A percentile compares a stretch with the other conserved stretches of the same genome.
phyloP scores from a whole-genome alignment of 2,329 filamentous ascomycete species.

The Escovopsis weberi region DNA sequence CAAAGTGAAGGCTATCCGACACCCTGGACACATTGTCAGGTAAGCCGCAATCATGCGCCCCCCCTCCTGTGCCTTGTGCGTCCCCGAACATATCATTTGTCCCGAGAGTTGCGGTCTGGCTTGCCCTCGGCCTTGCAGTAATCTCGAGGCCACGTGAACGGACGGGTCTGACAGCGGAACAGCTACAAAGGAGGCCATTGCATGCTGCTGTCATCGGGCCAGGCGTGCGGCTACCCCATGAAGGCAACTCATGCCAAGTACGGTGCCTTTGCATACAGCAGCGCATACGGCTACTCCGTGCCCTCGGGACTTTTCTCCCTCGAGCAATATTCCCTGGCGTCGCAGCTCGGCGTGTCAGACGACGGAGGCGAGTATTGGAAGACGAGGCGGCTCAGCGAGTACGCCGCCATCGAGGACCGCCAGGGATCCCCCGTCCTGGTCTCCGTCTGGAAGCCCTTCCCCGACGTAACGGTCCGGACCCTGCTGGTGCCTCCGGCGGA shows the following conservation, averaged over 20 bases:
- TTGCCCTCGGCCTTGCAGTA: too few relatives aligned
- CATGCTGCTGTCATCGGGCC: slow-evolving; percentile 39
- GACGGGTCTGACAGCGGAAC: background rate
- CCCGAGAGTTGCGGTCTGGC: too few relatives aligned
- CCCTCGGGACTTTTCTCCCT: slow-evolving; percentile 62
- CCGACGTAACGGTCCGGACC: slow-evolving; percentile 49
- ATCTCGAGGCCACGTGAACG: background rate
- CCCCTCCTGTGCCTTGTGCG: too few relatives aligned
- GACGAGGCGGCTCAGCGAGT: slow-evolving; percentile 51
- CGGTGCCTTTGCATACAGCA: slow-evolving; percentile 64
- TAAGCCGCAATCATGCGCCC: slow-evolving; percentile 9
- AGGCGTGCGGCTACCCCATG: slow-evolving; percentile 72
- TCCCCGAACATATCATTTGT: too few relatives aligned
- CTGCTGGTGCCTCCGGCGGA: slow-evolving; percentile 48
- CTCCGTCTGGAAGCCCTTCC: slow-evolving; percentile 56
- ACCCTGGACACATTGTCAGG: slow-evolving; percentile 60
- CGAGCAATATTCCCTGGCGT: slow-evolving; percentile 17
- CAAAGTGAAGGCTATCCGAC: slow-evolving; percentile 43
- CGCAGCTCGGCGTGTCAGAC: slow-evolving; percentile 57
- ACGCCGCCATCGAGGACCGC: slow-evolving; percentile 45
- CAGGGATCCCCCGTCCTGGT: slow-evolving; percentile 45
- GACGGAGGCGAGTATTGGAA: slow-evolving; percentile 55
- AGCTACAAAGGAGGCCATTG: slow-evolving; percentile 50
- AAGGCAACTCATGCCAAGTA: slow-evolving; percentile 74
- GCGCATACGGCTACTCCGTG: slow-evolving; percentile 62